Conservation (phyloP, 495 filamentous ascomycete genomes). For the Cenococcum geophilum region DNA sequence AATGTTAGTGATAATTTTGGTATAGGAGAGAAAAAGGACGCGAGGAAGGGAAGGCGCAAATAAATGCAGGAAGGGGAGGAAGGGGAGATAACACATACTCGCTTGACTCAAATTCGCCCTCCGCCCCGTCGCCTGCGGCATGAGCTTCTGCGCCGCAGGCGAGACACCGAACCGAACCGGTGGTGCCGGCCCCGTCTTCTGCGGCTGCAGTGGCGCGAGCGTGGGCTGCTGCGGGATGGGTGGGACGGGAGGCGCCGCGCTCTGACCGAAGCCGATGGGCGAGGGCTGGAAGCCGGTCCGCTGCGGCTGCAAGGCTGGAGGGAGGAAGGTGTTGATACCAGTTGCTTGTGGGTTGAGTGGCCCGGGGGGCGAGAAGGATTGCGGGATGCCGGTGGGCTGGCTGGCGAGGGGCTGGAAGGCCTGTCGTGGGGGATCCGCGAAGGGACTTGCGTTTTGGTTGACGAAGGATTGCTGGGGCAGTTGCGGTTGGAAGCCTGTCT, state of each 20-base stretch:
- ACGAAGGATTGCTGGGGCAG: constrained; percentile 43
- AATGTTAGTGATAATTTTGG: constrained; percentile 11
- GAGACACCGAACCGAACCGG: constrained; percentile 82
- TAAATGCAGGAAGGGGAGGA: constrained; percentile 6
- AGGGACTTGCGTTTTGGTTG: constrained; percentile 46
- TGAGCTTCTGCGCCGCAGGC: constrained; percentile 63
- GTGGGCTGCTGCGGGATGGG: constrained; percentile 49
- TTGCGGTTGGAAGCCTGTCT: constrained; percentile 30
- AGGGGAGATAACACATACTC: constrained; percentile 91
- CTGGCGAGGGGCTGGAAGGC: constrained; percentile 56
- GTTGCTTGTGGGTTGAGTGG: constrained; percentile 43
- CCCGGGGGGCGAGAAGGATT: constrained; percentile 42
- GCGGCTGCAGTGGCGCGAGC: constrained; percentile 57
- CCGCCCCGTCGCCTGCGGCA: constrained; percentile 86
- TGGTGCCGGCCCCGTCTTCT: constrained; percentile 91
- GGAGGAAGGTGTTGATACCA: constrained; percentile 48
- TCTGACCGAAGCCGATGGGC: constrained; percentile 25
- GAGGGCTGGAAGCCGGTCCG: constrained; percentile 48
- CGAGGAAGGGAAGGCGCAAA: constrained; percentile 4
- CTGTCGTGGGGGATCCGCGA: constrained; percentile 51
- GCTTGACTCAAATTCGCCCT: constrained; percentile 87
- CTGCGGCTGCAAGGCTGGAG: constrained; percentile 46
- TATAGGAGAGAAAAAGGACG: not conserved
- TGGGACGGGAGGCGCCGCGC: constrained; percentile 36
- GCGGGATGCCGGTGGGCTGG: constrained; percentile 60